Conservation (phyloP, 2,329 filamentous ascomycete genomes). For the Diaporthe citrichinensis region DNA sequence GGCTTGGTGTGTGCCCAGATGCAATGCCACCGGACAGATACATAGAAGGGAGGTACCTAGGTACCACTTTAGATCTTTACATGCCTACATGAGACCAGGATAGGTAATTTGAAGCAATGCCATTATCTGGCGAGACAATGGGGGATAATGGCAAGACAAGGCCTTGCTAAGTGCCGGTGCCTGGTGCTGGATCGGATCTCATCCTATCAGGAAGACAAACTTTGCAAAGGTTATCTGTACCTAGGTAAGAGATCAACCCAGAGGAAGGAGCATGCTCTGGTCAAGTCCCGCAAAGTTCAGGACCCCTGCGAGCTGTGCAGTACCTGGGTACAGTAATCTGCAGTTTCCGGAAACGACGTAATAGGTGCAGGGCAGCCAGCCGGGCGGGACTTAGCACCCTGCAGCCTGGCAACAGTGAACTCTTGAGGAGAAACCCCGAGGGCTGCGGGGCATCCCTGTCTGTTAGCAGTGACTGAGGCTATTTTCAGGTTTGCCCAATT, state of each 20-base stretch:
- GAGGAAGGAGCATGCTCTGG: background rate
- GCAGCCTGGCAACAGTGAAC: slow-evolving; percentile 18
- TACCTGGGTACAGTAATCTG: background rate
- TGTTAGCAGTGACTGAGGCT: slow-evolving; percentile 5
- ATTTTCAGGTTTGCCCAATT: slow-evolving; percentile 4
- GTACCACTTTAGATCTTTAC: background rate
- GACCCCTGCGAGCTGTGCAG: background rate
- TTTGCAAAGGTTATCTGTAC: background rate
- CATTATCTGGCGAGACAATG: background rate
- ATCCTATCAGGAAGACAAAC: background rate
- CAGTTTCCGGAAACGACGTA: slow-evolving; percentile 24
- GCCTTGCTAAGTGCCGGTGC: background rate
- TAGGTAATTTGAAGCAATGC: background rate
- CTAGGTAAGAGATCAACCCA: background rate
- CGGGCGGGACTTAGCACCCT: slow-evolving; percentile 20
- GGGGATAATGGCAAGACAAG: background rate
- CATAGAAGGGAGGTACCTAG: background rate
- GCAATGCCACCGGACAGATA: slow-evolving; percentile 3
- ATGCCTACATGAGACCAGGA: background rate
- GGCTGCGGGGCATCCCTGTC: slow-evolving; percentile 39
- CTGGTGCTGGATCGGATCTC: background rate
- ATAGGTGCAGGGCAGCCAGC: slow-evolving; percentile 13
- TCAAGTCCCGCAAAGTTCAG: slow-evolving; percentile 2
- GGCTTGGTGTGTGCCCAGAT: background rate
- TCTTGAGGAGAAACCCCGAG: slow-evolving; percentile 26